Base-by-base conservation (phyloP, 495 filamentous ascomycete species). In the Xanthoparmelia taractica region DNA sequence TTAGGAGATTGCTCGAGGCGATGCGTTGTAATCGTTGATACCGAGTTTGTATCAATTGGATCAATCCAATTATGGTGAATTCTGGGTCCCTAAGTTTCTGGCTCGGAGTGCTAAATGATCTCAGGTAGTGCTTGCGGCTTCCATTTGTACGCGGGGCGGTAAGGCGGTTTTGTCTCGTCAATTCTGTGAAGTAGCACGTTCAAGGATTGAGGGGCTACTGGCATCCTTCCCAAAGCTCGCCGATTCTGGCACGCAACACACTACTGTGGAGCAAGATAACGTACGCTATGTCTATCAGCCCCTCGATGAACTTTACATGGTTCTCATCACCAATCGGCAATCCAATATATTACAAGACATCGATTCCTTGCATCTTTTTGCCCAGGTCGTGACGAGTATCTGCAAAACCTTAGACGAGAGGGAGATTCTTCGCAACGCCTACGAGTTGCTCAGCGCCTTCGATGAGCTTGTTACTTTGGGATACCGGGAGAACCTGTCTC, bases 321-420 rank as follows among this genome's bases (percentile, higher is more conserved):
- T 98, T 60, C 86, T 98, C 65, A 97, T 98, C 75, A 98, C 95
- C 78, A 97, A 97, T 80, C 90, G 91, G 63, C 93, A 97, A 82
- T 96, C 91, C 69, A 98, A 98, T 78, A 98, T 97, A 68, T 83
- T 98, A 37, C 94, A 98, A 78, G 94, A 98, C 72, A 98, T 98
- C 70, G 92, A 97, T 76, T 96, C 93, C 52, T 84, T 98, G 54
- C 94, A 97, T 72, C 82, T 97, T 8, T 98, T 97, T 69, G 93
- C 92, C 58, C 94, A 98, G 80, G 92, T 98, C 4, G 94, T 96
- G 31, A 89, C 87, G 50, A 96, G 89, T 73, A 94, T 95, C 57
- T 98, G 94, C 83, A 96, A 92, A 78, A 96, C 84, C 70, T 76
- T 97, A 40, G 94, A 98, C 71, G 94, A 98, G 79, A 82, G 91